Evolutionary conservation across 2,329 filamentous ascomycete genomes (phyloP).

Genomic region (Dendryphion nanum): DNA sequence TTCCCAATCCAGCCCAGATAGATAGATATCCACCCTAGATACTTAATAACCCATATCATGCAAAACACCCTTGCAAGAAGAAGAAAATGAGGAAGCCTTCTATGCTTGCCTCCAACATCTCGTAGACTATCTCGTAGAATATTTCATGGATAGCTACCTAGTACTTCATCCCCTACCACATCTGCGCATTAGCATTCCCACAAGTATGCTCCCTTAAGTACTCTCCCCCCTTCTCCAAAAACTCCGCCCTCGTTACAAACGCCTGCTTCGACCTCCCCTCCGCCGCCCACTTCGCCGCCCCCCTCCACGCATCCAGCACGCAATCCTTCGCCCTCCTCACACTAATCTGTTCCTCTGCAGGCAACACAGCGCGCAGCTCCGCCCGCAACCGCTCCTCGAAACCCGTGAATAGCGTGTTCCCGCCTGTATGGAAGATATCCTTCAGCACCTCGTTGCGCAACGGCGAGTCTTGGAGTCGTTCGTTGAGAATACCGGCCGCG

Average conservation of each 20-base stretch:
- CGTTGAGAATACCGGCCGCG: conserved; percentile 81
- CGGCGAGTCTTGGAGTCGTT: conserved; percentile 62
- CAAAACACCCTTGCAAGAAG: too few species aligned
- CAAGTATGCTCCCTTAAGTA: conserved; percentile 74
- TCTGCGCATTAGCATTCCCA: conserved; percentile 44
- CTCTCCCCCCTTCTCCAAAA: conserved; percentile 85
- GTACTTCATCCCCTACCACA: too few species aligned
- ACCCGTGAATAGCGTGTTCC: conserved; percentile 79
- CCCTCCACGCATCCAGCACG: conserved; percentile 87
- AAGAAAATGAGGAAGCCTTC: too few species aligned
- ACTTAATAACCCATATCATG: too few species aligned
- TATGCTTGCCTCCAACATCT: too few species aligned
- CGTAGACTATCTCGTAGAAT: too few species aligned
- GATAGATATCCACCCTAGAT: too few species aligned
- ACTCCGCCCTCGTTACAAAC: conserved; percentile 78
- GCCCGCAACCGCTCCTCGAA: conserved; percentile 79
- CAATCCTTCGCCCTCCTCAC: conserved; percentile 75
- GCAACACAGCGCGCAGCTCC: conserved; percentile 67
- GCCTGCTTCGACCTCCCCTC: conserved; percentile 59
- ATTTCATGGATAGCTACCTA: too few species aligned
- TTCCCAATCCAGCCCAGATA: too few species aligned
- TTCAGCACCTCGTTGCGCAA: conserved; percentile 70
- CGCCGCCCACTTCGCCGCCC: conserved; percentile 81
- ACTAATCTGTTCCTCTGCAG: conserved; percentile 63
- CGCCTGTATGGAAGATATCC: conserved; percentile 93